A percentile compares a stretch with the other conserved stretches of the same genome.
Conservation (phyloP, 1,284 basidiomycete species). For the Neonothopanus nambi region DNA sequence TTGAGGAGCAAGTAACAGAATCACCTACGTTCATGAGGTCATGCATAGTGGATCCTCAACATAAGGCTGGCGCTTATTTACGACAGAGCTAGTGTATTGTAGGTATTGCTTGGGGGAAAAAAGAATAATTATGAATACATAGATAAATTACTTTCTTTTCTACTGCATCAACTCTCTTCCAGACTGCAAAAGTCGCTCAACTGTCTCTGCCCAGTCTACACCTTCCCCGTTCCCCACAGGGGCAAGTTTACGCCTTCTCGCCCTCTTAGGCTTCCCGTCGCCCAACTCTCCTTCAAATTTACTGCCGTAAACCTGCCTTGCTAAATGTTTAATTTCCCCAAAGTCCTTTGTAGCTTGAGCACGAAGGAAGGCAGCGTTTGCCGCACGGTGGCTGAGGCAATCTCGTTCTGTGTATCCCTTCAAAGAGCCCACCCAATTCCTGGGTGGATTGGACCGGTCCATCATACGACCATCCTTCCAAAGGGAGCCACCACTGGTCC, state of each 20-base stretch:
- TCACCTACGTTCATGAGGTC: too few relatives aligned
- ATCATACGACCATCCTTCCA: slow-evolving; percentile 58
- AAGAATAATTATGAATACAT: not conserved
- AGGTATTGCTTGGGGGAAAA: too few relatives aligned
- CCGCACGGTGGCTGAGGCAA: slow-evolving; percentile 64
- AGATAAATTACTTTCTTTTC: slow-evolving; percentile 7
- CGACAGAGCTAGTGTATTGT: too few relatives aligned
- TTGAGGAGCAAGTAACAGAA: too few relatives aligned
- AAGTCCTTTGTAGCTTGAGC: slow-evolving; percentile 75
- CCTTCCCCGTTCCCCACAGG: slow-evolving; percentile 36
- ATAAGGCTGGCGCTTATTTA: too few relatives aligned
- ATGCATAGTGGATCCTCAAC: too few relatives aligned
- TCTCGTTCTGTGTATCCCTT: slow-evolving; percentile 53
- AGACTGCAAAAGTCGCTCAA: slow-evolving; percentile 26
- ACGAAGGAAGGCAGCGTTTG: slow-evolving; percentile 60
- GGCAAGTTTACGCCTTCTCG: slow-evolving; percentile 15
- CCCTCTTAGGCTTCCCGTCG: slow-evolving; percentile 15
- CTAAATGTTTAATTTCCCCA: slow-evolving; percentile 66
- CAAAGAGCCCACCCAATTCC: slow-evolving; percentile 31
- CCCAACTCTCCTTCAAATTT: slow-evolving; percentile 35
- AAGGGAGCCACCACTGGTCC: slow-evolving; percentile 68
- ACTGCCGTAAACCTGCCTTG: slow-evolving; percentile 47
- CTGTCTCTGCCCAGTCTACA: slow-evolving; percentile 39
- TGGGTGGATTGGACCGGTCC: slow-evolving; percentile 29
- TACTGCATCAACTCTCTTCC: slow-evolving; percentile 13